Base-by-base conservation (phyloP, 768 basidiomycete species). In the Tricholoma saponaceum region DNA sequence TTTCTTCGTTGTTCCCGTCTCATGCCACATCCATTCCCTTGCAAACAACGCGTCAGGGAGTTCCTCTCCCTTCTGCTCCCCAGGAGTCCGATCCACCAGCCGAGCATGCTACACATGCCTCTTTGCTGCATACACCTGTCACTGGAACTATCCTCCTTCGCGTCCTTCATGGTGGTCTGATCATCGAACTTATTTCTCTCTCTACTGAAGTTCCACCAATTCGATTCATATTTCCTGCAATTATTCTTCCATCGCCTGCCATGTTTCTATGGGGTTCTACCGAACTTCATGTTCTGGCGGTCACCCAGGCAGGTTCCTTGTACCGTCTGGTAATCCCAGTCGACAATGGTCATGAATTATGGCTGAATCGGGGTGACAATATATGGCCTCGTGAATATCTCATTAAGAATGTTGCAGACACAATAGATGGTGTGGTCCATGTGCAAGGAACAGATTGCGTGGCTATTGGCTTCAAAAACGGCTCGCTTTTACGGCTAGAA, bases 161-260 rank as follows among this genome's bases (percentile, higher is more conserved):
- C 58, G 79, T 92, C 47, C 76, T 93, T 54, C 87, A 93, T 60
- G 83, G 81, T 46, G 87, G 86, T 23, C 72, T 84, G 60, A 85
- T 92, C 51, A 70, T 92, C 43, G 90, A 95, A 66, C 81, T 95
- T 47, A 67, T 85, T 35, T 90, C 91, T n/a, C 74, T 92, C 46
- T 83, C 89, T 5, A 78, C 80, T 1, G 75, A 83, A 61, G 74
- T 85, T 2, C 76, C 80, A 30, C 85, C 91, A 16, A 79, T 93
- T 60, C 85, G 90, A 57, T 83, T 95, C 68, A 78, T 89, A 61
- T 91, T 92, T 63, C 90, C 91, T 35, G 83, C 88, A 9, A 66
- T 80, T 35, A 70, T 94, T 51, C 69, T 90, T 25, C 77, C 86
- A 12, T 73, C 79, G 50, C 91, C 92, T 2, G 80, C 85, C 20